Percentiles rank a stretch among this genome's conserved stretches.
phyloP scores from a whole-genome alignment of 495 filamentous ascomycete species.

The Apiosordaria backusii region DNA sequence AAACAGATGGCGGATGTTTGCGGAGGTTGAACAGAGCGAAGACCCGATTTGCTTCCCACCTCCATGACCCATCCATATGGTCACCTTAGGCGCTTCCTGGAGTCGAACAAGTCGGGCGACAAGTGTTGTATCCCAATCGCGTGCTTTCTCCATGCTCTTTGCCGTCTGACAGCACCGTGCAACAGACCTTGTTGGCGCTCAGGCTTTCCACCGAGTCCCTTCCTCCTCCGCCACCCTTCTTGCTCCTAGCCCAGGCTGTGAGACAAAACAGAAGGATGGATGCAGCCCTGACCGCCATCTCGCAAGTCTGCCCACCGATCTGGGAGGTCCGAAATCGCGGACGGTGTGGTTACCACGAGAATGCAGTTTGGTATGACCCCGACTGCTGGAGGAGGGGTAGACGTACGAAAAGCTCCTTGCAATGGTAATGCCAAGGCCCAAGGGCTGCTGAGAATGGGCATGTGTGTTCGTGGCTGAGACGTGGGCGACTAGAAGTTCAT shows the following conservation, averaged over 20 bases:
- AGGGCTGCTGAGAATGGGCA: neutral
- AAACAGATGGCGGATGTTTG: neutral
- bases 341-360: neutral
- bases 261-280: neutral
- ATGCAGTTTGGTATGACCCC: neutral
- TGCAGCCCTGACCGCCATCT: neutral
- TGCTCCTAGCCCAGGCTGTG: neutral
- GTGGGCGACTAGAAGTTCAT: neutral
- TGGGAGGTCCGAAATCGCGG: neutral
- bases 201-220: neutral
- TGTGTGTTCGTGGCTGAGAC: neutral
- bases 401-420: neutral
- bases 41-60: neutral
- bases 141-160: neutral
- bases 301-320: constrained; percentile 1
- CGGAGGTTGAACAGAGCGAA: neutral
- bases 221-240: neutral
- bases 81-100: neutral
- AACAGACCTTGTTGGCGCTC: neutral
- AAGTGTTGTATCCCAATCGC: neutral
- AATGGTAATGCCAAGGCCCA: neutral
- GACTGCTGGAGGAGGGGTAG: constrained; percentile 3
- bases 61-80: neutral
- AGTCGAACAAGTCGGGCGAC: neutral
- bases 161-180: neutral